Evolutionary conservation across 2,329 filamentous ascomycete species (phyloP).

Genomic region (Bipolaris bicolor): DNA sequence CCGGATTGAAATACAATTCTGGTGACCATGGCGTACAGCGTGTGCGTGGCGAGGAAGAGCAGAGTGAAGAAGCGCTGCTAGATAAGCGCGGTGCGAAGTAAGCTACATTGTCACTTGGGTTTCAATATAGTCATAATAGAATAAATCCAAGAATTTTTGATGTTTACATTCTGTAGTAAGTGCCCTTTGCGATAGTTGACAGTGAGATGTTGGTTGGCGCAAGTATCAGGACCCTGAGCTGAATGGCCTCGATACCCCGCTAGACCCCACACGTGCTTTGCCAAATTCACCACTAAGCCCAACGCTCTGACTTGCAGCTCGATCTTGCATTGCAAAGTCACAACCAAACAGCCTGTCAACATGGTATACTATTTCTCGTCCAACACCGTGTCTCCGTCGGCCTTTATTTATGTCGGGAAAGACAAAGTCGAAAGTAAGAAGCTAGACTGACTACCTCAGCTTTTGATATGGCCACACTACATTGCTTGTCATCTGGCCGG

Average conservation of each 20-base stretch:
- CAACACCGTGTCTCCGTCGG: constrained; percentile 78
- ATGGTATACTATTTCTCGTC: constrained; percentile 99
- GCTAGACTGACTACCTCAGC: background rate
- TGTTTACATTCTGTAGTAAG: background rate
- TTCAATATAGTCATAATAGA: background rate
- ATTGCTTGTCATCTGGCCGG: background rate
- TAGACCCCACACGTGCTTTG: constrained; percentile 38
- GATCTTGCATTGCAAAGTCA: background rate
- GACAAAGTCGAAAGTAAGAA: constrained; percentile 96
- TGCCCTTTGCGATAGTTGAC: background rate
- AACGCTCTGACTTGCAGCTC: background rate
- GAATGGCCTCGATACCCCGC: constrained; percentile 25
- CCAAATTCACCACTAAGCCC: constrained; percentile 31
- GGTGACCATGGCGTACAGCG: constrained; percentile 28
- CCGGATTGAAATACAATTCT: constrained; percentile 22
- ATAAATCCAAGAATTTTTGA: background rate
- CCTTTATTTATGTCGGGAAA: constrained; percentile 94
- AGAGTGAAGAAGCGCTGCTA: constrained; percentile 32
- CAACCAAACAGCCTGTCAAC: background rate
- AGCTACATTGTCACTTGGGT: background rate
- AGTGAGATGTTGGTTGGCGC: background rate
- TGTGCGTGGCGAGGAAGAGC: constrained; percentile 37
- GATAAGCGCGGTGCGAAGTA: constrained; percentile 33
- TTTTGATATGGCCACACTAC: background rate
- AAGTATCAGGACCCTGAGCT: constrained; percentile 12